Conservation (phyloP, 1,284 basidiomycete species). For the Trametes pubescens region DNA sequence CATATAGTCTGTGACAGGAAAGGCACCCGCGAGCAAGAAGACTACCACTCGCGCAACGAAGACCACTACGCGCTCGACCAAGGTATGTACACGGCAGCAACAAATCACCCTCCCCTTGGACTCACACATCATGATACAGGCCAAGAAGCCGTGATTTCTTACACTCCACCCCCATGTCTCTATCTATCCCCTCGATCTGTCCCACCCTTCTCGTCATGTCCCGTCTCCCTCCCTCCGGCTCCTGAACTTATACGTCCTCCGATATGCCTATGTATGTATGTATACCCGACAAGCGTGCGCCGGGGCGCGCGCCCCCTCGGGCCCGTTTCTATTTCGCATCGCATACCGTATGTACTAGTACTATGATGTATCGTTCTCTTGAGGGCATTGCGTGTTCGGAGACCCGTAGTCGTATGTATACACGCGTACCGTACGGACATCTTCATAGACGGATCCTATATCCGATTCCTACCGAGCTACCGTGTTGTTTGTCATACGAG, state of each 20-base stretch:
- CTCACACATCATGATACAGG: constrained; percentile 24
- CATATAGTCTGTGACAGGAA: constrained; percentile 59
- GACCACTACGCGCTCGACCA: constrained; percentile 34
- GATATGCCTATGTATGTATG: constrained; percentile 30
- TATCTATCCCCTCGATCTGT: constrained; percentile 24
- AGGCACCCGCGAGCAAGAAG: constrained; percentile 47
- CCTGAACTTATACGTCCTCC: not conserved
- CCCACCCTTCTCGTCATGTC: not conserved
- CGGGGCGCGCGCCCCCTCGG: not conserved
- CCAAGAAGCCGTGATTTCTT: constrained; percentile 39
- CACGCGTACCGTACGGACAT: constrained; percentile 29
- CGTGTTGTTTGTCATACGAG: constrained; percentile 22
- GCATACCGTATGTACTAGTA: constrained; percentile 20
- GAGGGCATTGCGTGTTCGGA: constrained; percentile 1
- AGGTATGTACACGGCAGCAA: constrained; percentile 25
- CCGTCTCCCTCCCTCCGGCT: not conserved
- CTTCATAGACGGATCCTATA: constrained; percentile 13
- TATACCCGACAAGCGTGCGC: constrained; percentile 17
- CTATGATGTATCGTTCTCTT: constrained; percentile 20
- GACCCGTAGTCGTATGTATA: constrained; percentile 22
- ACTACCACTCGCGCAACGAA: constrained; percentile 35
- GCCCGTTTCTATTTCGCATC: not conserved
- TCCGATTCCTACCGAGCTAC: constrained; percentile 5
- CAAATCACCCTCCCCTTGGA: too few relatives aligned
- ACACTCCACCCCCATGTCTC: not conserved